Evolutionary conservation across 2,329 filamentous ascomycete genomes (phyloP).

Genomic region (Ophiostoma ulmi): DNA sequence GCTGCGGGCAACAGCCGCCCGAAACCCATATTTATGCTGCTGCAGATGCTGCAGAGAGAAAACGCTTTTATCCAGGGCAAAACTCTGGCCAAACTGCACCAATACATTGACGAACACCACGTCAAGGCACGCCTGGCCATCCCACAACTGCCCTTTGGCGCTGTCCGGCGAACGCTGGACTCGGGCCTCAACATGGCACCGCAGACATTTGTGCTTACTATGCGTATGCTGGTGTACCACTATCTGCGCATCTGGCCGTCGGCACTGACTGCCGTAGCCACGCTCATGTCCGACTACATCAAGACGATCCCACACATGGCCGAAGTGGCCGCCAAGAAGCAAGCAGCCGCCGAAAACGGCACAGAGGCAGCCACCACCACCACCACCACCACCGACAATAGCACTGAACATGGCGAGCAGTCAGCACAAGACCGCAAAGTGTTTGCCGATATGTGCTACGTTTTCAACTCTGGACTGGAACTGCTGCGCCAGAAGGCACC

Average conservation of each 20-base stretch:
- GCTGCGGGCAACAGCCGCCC: constrained; percentile 28
- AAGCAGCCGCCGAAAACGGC: not conserved
- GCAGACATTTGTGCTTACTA: constrained; percentile 28
- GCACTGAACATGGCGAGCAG: not conserved
- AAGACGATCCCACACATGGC: constrained; percentile 24
- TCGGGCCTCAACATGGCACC: constrained; percentile 30
- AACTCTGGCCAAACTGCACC: constrained; percentile 34
- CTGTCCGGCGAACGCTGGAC: constrained; percentile 27
- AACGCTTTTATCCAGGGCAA: constrained; percentile 33
- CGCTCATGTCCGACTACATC: constrained; percentile 31
- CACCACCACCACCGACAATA: not conserved
- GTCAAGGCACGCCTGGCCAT: constrained; percentile 16
- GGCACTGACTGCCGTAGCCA: constrained; percentile 32
- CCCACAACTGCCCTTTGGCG: constrained; percentile 23
- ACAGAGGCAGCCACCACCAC: not conserved
- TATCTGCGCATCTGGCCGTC: constrained; percentile 33
- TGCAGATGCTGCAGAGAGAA: constrained; percentile 36
- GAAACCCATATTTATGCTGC: constrained; percentile 40
- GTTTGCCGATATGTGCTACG: constrained; percentile 33
- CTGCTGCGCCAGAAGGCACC: constrained; percentile 37
- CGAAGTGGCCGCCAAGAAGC: constrained; percentile 20
- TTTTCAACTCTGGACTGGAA: constrained; percentile 41
- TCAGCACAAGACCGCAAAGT: constrained; percentile 17
- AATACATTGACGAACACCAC: constrained; percentile 31
- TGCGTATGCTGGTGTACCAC: constrained; percentile 32